Base-by-base conservation (phyloP, 2,329 filamentous ascomycete species). In the Chaetomium sp. region DNA sequence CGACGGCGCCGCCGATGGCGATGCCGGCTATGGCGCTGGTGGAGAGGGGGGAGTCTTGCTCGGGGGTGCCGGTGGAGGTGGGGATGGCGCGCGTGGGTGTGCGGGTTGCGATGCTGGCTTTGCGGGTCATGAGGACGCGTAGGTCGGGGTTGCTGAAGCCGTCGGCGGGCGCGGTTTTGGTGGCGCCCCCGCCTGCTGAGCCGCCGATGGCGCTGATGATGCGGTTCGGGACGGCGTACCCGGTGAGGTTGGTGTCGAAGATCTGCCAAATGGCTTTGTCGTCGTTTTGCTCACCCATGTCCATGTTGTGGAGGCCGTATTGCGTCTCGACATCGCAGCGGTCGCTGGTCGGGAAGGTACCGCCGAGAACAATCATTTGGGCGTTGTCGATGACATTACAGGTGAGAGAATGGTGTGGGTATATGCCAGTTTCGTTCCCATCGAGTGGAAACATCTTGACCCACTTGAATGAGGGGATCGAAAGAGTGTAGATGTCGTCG, bases 321-420 rank as follows among this genome's bases (percentile, higher is more conserved):
- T 82, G 78, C 13, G 76, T 75, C 1, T 79, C 77, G n/a, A 77
- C 76, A 70, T 89, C 86, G 69, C 86, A 89, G 6, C 76, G 70
- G 42, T 79, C 74, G 12, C 72, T 75, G 9, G 78, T 70, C 0
- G 85, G 82, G 65, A 87, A 86, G 54, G 79, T 81, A 21, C 87
- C 87, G 25, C 87, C 87, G 42, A 88, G 83, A 55, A 89, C 79
- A 27, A 89, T 75, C 83, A 89, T 88, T 72, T 89, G 87, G 4
- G 81, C 79, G 54, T 78, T 75, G 60, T 81, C 79, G 27, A 86
- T 75, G 31, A 88, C 82, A 70, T 86, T 85, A 72, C 86, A 88
- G 42, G 80, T 83, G 31, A 86, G 77, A 29, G 82, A 83, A 72
- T 87, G 81, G 68, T 86, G 84, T 16, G 80, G 80, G 45, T 76